Conservation (phyloP, 129 eudicot species). For the Saposhnikovia divaricata region DNA sequence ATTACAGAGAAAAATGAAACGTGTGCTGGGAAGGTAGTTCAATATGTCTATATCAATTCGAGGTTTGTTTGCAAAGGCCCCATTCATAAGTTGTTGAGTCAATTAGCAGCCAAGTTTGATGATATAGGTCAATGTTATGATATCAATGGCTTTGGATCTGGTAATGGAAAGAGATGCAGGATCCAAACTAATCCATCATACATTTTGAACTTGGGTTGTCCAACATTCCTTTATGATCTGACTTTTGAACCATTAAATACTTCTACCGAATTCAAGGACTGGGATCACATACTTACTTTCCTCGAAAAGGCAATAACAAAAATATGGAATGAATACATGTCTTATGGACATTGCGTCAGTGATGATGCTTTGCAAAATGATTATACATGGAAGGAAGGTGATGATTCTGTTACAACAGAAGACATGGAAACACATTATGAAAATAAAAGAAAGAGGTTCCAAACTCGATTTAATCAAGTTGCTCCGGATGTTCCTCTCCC, state of each 20-base stretch:
- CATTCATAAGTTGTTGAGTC: constrained; percentile 67
- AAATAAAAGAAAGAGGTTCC: constrained; percentile 37
- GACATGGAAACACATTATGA: constrained; percentile 29
- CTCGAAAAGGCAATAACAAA: constrained; percentile 47
- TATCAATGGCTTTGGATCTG: constrained; percentile 23
- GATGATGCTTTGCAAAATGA: constrained; percentile 22
- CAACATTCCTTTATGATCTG: constrained; percentile 60
- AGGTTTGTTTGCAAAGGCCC: constrained; percentile 71
- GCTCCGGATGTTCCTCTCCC: constrained; percentile 25
- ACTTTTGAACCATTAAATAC: constrained; percentile 64
- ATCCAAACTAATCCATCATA: constrained; percentile 42
- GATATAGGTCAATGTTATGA: constrained; percentile 29
- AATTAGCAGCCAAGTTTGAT: constrained; percentile 46
- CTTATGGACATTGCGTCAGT: constrained; percentile 18
- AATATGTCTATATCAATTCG: constrained; percentile 85
- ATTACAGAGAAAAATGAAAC: too few species aligned
- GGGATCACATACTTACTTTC: constrained; percentile 55
- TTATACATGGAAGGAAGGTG: constrained; percentile 26
- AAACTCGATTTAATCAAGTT: constrained; percentile 21
- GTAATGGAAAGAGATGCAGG: constrained; percentile 47
- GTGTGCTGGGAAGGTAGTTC: too few species aligned
- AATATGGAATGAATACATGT: constrained; percentile 50
- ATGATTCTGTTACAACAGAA: constrained; percentile 11
- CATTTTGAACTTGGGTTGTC: constrained; percentile 74
- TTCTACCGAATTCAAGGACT: constrained; percentile 81